Evolutionary conservation across 495 filamentous ascomycete species (phyloP).

Genomic region (Penicillium riverlandense): DNA sequence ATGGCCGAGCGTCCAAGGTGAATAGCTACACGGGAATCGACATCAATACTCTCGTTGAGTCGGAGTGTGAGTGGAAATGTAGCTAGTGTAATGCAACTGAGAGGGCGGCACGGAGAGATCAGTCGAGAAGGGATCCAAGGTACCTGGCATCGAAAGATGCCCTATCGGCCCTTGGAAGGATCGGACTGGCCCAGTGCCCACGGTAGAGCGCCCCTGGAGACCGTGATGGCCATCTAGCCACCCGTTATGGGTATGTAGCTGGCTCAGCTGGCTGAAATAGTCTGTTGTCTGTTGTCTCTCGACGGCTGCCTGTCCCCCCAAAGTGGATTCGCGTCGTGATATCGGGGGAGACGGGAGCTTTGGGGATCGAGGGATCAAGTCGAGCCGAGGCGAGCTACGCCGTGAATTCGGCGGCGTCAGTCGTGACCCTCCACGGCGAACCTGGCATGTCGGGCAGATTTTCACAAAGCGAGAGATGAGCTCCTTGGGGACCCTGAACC

Average conservation of each 20-base stretch:
- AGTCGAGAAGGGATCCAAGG: constrained; percentile 24
- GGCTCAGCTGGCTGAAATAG: constrained; percentile 23
- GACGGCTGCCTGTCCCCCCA: constrained; percentile 15
- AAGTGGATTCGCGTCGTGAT: constrained; percentile 29
- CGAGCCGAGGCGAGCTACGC: constrained; percentile 33
- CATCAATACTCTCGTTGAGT: constrained; percentile 22
- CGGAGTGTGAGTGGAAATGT: constrained; percentile 20
- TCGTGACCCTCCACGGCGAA: constrained; percentile 37
- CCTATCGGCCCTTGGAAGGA: constrained; percentile 18
- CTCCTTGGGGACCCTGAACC: constrained; percentile 48
- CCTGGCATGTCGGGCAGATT: constrained; percentile 46
- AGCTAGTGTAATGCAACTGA: constrained; percentile 27
- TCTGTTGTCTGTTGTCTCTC: constrained; percentile 23
- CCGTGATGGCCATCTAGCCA: constrained; percentile 23
- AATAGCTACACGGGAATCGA: no score
- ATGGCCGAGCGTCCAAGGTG: no score
- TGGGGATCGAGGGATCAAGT: constrained; percentile 31
- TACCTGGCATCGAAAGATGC: constrained; percentile 18
- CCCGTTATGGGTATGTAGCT: constrained; percentile 16
- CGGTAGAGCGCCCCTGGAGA: constrained; percentile 13
- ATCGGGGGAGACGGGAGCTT: constrained; percentile 33
- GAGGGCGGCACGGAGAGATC: constrained; percentile 27
- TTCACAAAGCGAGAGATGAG: constrained; percentile 52
- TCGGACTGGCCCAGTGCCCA: constrained; percentile 13
- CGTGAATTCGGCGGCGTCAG: constrained; percentile 40